phyloP scores from a whole-genome alignment of 2,329 filamentous ascomycete species.

The Fusarium sp. region DNA sequence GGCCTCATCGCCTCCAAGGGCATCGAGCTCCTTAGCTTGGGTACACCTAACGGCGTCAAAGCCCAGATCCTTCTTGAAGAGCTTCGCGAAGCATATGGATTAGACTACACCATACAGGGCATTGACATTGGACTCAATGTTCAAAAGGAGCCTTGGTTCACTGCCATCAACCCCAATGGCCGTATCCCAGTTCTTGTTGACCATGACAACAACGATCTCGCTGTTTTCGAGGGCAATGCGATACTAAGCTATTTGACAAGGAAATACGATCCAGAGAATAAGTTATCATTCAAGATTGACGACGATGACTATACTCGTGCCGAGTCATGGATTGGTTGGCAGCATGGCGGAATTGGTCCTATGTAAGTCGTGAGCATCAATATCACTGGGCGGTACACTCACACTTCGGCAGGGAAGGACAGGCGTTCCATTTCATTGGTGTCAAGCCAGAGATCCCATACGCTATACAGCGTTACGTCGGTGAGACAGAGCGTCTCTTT shows the following conservation, averaged over 20 bases:
- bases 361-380: conserved; percentile 47
- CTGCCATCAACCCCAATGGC: conserved; percentile 69
- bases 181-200: conserved; percentile 73
- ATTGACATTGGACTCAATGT: conserved; percentile 70
- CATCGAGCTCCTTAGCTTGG: conserved; percentile 70
- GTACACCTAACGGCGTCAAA: conserved; percentile 66
- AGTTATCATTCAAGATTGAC: conserved; percentile 51
- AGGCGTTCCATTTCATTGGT: conserved; percentile 77
- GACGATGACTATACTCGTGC: conserved; percentile 48
- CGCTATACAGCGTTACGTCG: conserved; percentile 76
- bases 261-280: conserved; percentile 71
- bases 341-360: conserved; percentile 79
- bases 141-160: conserved; percentile 75
- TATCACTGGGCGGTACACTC: background rate
- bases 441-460: conserved; percentile 76
- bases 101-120: conserved; percentile 65
- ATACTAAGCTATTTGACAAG: conserved; percentile 79
- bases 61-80: conserved; percentile 71
- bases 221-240: conserved; percentile 78
- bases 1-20: conserved; percentile 69
- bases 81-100: conserved; percentile 70
- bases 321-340: conserved; percentile 69
- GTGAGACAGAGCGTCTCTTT: conserved; percentile 79
- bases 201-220: conserved; percentile 67
- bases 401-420: conserved; percentile 68